phyloP scores from a whole-genome alignment of 75 land plant species.

The Azolla pinnata region DNA sequence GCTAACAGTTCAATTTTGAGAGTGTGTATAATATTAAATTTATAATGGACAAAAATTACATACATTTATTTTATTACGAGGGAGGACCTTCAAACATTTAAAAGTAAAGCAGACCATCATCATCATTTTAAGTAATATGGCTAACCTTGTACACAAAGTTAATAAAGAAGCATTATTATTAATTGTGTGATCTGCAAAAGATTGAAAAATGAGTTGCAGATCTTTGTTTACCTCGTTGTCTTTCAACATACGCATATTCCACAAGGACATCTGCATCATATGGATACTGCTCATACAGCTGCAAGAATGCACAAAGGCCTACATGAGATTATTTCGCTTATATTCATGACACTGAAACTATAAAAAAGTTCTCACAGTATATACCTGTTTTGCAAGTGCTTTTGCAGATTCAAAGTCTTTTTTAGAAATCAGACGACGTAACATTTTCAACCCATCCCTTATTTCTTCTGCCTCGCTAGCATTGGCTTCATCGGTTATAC shows the following conservation, averaged over 20 bases:
- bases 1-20: too few relatives aligned
- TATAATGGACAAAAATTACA: too few relatives aligned
- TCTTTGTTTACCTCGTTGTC: conserved; percentile 7
- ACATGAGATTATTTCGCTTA: neutral
- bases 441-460: neutral
- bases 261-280: conserved; percentile 8
- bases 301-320: conserved; percentile 1
- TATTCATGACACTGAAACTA: too few relatives aligned
- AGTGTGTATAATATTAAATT: too few relatives aligned
- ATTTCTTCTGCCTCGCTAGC: neutral
- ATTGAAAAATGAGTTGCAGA: too few relatives aligned
- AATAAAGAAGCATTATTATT: too few relatives aligned
- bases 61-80: too few relatives aligned
- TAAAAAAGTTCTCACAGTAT: neutral
- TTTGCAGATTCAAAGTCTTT: neutral
- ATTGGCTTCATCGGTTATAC: neutral
- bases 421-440: neutral
- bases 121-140: too few relatives aligned
- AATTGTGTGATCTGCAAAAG: too few relatives aligned
- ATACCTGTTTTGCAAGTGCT: neutral
- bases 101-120: too few relatives aligned
- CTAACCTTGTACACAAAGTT: too few relatives aligned
- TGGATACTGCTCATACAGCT: conserved; percentile 11
- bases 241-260: conserved; percentile 11
- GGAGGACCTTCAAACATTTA: too few relatives aligned